Evolutionary conservation across 164 flowering plant species (phyloP).

Genomic region (Sedum album): DNA sequence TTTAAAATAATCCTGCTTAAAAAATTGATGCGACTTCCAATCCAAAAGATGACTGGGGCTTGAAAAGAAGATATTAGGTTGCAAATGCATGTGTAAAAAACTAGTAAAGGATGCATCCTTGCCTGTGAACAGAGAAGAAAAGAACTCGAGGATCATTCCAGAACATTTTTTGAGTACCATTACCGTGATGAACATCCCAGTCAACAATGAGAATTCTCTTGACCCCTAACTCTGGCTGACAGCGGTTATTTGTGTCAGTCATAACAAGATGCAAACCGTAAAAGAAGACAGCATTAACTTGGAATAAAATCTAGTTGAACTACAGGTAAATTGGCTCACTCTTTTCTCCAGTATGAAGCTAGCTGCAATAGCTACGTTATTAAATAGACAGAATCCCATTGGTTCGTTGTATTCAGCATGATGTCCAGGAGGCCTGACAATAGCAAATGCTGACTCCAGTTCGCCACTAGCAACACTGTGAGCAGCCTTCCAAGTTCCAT

Average conservation of each 20-base stretch:
- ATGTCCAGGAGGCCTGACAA: constrained; percentile 99
- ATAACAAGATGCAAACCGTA: not conserved
- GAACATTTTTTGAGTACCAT: constrained; percentile 94
- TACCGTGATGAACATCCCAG: constrained; percentile 99
- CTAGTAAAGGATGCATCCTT: constrained; percentile 8
- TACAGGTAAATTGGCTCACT: constrained; percentile 25
- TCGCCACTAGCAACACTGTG: constrained; percentile 87
- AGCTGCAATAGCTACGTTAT: constrained; percentile 86
- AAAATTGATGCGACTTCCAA: not conserved
- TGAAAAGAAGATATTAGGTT: not conserved
- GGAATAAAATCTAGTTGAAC: not conserved
- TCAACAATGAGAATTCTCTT: constrained; percentile 83
- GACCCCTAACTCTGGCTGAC: constrained; percentile 74
- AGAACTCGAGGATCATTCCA: constrained; percentile 88
- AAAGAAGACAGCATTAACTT: not conserved
- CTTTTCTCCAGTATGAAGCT: constrained; percentile 61
- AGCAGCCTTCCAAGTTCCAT: constrained; percentile 58
- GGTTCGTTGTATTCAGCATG: constrained; percentile 86
- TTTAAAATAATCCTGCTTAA: too few relatives aligned
- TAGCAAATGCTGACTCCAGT: constrained; percentile 72
- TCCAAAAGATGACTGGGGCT: not conserved
- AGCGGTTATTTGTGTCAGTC: constrained; percentile 8
- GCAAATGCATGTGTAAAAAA: not conserved
- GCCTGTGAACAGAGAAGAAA: constrained; percentile 98
- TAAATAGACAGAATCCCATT: constrained; percentile 93